A percentile compares a stretch with the other conserved stretches of the same genome.
Conservation (phyloP, 805 yeast genomes). For the Grigorovia yakushimaensis region DNA sequence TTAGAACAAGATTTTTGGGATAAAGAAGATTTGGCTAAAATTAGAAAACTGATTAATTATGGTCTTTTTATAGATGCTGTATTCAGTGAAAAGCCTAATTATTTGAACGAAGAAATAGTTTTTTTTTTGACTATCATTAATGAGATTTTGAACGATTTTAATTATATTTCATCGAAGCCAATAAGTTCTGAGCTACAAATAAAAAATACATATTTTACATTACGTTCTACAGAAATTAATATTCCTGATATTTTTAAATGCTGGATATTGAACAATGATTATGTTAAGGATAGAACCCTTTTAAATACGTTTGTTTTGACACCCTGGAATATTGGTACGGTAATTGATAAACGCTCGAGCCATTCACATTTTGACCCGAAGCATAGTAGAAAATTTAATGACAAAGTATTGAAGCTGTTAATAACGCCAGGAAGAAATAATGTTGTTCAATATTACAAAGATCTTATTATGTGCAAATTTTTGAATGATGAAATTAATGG, state of each 20-base stretch:
- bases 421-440: background rate
- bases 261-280: too few species aligned
- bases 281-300: too few species aligned
- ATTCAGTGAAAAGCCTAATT: slow-evolving; percentile 7
- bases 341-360: too few species aligned
- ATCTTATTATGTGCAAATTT: slow-evolving; percentile 28
- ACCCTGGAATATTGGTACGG: too few species aligned
- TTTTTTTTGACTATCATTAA: slow-evolving; percentile 27
- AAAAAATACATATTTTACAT: too few species aligned
- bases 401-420: background rate
- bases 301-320: too few species aligned
- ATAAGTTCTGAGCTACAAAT: too few species aligned
- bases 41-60: slow-evolving; percentile 16
- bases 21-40: slow-evolving; percentile 7
- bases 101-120: slow-evolving; percentile 7
- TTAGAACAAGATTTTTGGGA: too few species aligned
- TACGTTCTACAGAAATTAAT: too few species aligned
- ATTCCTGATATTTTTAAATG: too few species aligned
- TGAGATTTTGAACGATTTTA: slow-evolving; percentile 33
- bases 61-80: slow-evolving; percentile 21
- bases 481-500: slow-evolving; percentile 26
- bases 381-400: slow-evolving; percentile 1
- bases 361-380: slow-evolving; percentile 11
- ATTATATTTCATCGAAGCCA: slow-evolving; percentile 23
- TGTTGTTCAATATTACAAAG: slow-evolving; percentile 22